These are phyloP conservation scores for Ophiostoma perfectum DNA, from an alignment of 2,329 filamentous ascomycete genomes.

Conservation along the genomic window DNA sequence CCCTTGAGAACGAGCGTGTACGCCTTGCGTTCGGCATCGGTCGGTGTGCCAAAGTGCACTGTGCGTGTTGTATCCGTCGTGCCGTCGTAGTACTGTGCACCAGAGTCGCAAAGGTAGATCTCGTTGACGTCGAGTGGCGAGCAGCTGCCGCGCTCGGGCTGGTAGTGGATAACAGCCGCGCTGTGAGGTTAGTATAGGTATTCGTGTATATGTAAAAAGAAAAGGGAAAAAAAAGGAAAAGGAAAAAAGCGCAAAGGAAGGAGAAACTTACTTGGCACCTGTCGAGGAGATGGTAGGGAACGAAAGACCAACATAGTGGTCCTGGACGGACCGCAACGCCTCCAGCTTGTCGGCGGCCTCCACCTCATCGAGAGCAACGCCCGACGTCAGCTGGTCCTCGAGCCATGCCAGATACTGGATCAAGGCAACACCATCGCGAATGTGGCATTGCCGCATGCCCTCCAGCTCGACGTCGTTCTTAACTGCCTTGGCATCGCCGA, in stretches of 20 bases:
- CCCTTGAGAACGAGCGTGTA: slow-evolving; percentile 95
- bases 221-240: too few relatives aligned
- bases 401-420: slow-evolving; percentile 96
- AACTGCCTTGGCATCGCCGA: slow-evolving; percentile 86
- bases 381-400: slow-evolving; percentile 78
- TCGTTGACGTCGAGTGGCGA: slow-evolving; percentile 75
- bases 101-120: slow-evolving; percentile 94
- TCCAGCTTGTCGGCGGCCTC: slow-evolving; percentile 89
- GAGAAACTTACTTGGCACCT: slow-evolving; percentile 58
- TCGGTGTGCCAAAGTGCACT: slow-evolving; percentile 82
- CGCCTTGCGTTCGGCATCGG: slow-evolving; percentile 74
- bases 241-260: not conserved
- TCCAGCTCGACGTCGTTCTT: slow-evolving; percentile 87
- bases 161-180: slow-evolving; percentile 94
- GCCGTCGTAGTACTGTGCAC: slow-evolving; percentile 91
- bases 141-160: slow-evolving; percentile 76
- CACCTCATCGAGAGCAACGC: slow-evolving; percentile 75
- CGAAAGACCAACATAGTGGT: slow-evolving; percentile 81
- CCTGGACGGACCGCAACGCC: slow-evolving; percentile 58
- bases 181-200: slow-evolving; percentile 40
- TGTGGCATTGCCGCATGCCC: slow-evolving; percentile 90
- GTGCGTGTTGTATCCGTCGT: slow-evolving; percentile 95
- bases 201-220: not conserved
- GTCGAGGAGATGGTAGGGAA: slow-evolving; percentile 97
- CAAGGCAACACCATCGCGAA: slow-evolving; percentile 85